Conservation (phyloP, 192 early-diverging fungal species). For the Helicostylum pulchrum region DNA sequence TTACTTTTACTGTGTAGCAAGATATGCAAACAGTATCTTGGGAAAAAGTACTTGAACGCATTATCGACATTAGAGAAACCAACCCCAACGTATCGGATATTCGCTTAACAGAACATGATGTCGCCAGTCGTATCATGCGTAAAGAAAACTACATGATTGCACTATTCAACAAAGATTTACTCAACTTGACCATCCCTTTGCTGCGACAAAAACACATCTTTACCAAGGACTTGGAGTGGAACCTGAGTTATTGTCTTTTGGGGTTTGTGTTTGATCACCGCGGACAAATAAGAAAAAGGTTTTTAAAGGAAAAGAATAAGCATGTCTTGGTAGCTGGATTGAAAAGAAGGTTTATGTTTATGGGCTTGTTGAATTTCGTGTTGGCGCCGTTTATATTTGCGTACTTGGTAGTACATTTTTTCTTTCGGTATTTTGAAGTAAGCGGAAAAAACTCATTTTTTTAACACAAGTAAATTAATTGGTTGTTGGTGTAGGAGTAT, state of each 20-base stretch:
- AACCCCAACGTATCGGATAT: slow-evolving; percentile 55
- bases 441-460: slow-evolving; percentile 1
- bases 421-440: slow-evolving; percentile 95
- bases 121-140: slow-evolving; percentile 94
- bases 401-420: slow-evolving; percentile 76
- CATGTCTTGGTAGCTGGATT: slow-evolving; percentile 63
- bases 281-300: slow-evolving; percentile 77
- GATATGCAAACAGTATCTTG: slow-evolving; percentile 86
- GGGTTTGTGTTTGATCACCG: slow-evolving; percentile 87
- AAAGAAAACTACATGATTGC: slow-evolving; percentile 97
- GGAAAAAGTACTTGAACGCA: slow-evolving; percentile 75
- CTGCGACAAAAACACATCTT: slow-evolving; percentile 62
- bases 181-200: slow-evolving; percentile 75
- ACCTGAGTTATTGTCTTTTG: slow-evolving; percentile 80
- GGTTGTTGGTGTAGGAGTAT: slow-evolving; percentile 59
- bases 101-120: slow-evolving; percentile 64
- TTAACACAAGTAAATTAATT: background rate
- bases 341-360: slow-evolving; percentile 76
- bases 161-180: slow-evolving; percentile 88
- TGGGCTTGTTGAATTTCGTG: slow-evolving; percentile 82
- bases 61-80: slow-evolving; percentile 69
- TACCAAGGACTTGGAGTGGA: slow-evolving; percentile 91
- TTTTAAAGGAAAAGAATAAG: slow-evolving; percentile 71
- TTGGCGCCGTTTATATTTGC: slow-evolving; percentile 86
- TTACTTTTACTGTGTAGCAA: slow-evolving; percentile 40